Evolutionary conservation across 2,329 filamentous ascomycete species (phyloP).

Genomic region (Pyricularia sp.): DNA sequence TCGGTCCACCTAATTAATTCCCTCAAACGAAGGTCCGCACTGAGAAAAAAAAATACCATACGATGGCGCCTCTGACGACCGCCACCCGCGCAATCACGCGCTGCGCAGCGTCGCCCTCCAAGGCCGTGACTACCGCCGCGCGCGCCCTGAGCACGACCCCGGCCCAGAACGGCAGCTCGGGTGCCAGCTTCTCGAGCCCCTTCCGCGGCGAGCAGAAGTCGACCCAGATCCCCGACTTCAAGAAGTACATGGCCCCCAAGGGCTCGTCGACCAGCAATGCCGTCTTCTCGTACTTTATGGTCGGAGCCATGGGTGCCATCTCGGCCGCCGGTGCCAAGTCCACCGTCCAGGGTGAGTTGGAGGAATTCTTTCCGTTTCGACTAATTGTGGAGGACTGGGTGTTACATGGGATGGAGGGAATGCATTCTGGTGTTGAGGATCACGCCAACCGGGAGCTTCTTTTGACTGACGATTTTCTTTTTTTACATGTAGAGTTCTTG

Average conservation of each 20-base stretch:
- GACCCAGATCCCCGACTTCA: slow-evolving; percentile 76
- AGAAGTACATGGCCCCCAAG: slow-evolving; percentile 64
- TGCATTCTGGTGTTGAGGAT: neutral
- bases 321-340: slow-evolving; percentile 91
- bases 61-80: slow-evolving; percentile 56
- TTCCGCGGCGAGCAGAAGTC: slow-evolving; percentile 46
- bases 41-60: slow-evolving; percentile 7
- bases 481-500: slow-evolving; percentile 65
- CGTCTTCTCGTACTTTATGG: slow-evolving; percentile 97
- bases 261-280: slow-evolving; percentile 59
- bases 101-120: slow-evolving; percentile 14
- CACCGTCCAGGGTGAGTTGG: slow-evolving; percentile 80
- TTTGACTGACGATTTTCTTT: neutral
- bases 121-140: slow-evolving; percentile 26
- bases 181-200: slow-evolving; percentile 28
- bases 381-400: neutral
- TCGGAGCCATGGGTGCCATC: slow-evolving; percentile 85
- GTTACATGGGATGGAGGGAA: neutral
- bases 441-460: neutral
- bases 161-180: neutral
- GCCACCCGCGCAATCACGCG: slow-evolving; percentile 59
- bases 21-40: neutral
- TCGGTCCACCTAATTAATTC: neutral
- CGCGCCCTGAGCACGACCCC: slow-evolving; percentile 42
- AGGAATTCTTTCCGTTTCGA: neutral